Base-by-base conservation (phyloP, 805 yeast genomes). In the Pichia gijzeniarum region DNA sequence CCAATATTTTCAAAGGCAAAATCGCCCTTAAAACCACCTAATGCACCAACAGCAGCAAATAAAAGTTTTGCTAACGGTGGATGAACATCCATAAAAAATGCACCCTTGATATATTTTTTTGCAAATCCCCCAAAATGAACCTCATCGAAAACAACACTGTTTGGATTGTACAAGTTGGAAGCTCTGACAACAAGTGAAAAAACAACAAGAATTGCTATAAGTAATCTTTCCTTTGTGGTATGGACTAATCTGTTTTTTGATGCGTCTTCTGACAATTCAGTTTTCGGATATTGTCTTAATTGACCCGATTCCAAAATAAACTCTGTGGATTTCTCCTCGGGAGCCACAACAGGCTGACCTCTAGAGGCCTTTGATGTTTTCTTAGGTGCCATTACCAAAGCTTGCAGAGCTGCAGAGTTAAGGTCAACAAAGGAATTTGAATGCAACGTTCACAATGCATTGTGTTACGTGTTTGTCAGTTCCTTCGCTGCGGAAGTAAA, bases 91-190 rank as follows among this genome's bases (percentile, higher is more conserved):
- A 85, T 80, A 67, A 85, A 85, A 61, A 73, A 85, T 16, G 67
- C 67, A 35, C 89, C 86, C 48, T 71, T 65, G 47, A 85, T 80
- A 69, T 90, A 93, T 67, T 91, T 86, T 50, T 83, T 74, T 17
- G 99, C 95, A 67, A 91, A 93, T n/a, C 95, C 95, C 46, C 99
- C 99, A 58, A 93, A 93, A 65, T 93, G 99, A 43, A 91, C 98
- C 67, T 91, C 99, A 67, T 93, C 99, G 57, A 93, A 93, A 22
- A 93, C 98, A 38, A 93, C 98, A 25, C 90, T 79, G 56, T 79
- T 66, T 34, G 99, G 99, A 50, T 67, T 59, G 22, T 74, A 68
- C 48, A 93, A 69, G 44, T 74, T 68, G 53, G 71, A 68, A 43
- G 84, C 69, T 54, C 99, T 79, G 41, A 87, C 74, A 39, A 64